phyloP scores from a whole-genome alignment of 768 basidiomycete species.

The Dacryopinax spathularia region DNA sequence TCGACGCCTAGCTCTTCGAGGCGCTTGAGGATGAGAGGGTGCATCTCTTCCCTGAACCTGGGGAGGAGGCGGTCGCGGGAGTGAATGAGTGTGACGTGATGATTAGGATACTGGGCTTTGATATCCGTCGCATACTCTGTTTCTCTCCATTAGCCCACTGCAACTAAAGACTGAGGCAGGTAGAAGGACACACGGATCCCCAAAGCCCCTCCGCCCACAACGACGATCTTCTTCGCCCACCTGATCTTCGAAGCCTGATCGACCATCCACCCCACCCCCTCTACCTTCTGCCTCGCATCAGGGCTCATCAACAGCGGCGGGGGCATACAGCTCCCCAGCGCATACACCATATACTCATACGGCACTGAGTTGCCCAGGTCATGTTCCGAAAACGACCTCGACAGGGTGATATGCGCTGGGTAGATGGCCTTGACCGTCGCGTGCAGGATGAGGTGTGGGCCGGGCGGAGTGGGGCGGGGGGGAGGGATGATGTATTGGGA shows the following conservation, averaged over 20 bases:
- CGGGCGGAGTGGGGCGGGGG: not conserved
- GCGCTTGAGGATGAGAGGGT: conserved; percentile 30
- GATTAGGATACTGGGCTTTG: conserved; percentile 37
- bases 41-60: conserved; percentile 38
- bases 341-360: conserved; percentile 49
- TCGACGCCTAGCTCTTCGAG: conserved; percentile 32
- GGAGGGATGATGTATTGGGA: conserved; percentile 5
- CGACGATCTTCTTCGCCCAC: conserved; percentile 37
- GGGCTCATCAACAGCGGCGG: conserved; percentile 11
- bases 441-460: conserved; percentile 28
- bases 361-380: conserved; percentile 28
- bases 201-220: conserved; percentile 60
- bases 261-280: conserved; percentile 38
- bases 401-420: conserved; percentile 31
- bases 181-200: conserved; percentile 43
- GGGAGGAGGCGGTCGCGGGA: conserved; percentile 42
- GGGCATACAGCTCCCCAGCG: conserved; percentile 32
- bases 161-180: not conserved
- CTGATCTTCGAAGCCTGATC: conserved; percentile 28
- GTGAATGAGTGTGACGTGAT: conserved; percentile 45
- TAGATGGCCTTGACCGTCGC: conserved; percentile 33
- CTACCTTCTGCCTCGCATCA: conserved; percentile 18
- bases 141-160: not conserved
- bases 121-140: conserved; percentile 57
- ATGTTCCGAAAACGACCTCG: conserved; percentile 35